Evolutionary conservation across 495 filamentous ascomycete species (phyloP).

Genomic region (Penicillium pulvis): DNA sequence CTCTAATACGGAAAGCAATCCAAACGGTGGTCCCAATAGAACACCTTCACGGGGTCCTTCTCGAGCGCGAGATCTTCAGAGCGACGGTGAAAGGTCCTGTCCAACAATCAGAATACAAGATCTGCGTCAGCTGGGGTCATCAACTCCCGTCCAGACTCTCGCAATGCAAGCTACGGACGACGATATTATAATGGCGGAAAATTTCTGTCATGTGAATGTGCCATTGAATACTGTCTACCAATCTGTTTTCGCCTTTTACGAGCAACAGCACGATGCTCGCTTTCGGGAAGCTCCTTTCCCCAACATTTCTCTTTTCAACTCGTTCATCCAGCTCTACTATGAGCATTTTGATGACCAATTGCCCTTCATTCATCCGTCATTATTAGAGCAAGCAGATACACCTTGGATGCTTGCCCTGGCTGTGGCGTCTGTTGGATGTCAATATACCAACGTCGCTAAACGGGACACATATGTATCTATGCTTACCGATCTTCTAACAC

Average conservation of each 20-base stretch:
- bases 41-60: background rate
- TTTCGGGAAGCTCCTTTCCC: background rate
- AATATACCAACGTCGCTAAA: background rate
- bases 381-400: background rate
- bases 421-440: conserved; percentile 1
- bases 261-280: background rate
- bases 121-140: background rate
- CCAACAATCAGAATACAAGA: background rate
- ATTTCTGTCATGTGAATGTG: background rate
- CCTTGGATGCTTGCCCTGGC: background rate
- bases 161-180: background rate
- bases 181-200: background rate
- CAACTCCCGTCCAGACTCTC: background rate
- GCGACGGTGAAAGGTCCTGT: background rate
- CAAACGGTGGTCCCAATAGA: background rate
- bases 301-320: background rate
- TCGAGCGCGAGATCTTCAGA: background rate
- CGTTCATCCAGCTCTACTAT: conserved; percentile 1
- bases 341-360: conserved; percentile 1
- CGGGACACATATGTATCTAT: background rate
- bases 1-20: background rate
- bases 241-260: background rate
- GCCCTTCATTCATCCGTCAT: background rate
- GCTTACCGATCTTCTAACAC: background rate
- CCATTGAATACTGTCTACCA: background rate